phyloP scores from a whole-genome alignment of 371 early-diverging fungal genomes.

The Antonospora locustae region DNA sequence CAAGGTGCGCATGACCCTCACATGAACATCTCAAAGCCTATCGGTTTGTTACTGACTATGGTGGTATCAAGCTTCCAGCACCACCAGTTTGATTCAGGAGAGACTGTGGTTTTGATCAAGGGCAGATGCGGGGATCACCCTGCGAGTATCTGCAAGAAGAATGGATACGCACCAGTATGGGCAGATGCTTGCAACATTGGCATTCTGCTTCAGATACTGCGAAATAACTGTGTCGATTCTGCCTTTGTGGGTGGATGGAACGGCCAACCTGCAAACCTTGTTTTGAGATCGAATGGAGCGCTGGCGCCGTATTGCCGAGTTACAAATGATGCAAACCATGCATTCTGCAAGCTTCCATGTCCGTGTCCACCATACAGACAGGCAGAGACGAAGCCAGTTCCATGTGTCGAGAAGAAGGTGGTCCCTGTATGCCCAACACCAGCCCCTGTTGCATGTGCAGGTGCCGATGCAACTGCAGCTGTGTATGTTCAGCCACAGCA shows the following conservation, averaged over 20 bases:
- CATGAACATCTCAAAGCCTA: too few species aligned
- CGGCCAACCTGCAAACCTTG: constrained; percentile 8
- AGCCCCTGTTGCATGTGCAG: too few species aligned
- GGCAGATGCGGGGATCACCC: constrained; percentile 15
- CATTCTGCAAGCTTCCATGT: constrained; percentile 17
- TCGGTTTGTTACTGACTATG: too few species aligned
- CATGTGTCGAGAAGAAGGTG: neutral
- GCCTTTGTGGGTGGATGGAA: constrained; percentile 32
- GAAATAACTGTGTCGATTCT: neutral
- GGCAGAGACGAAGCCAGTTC: neutral
- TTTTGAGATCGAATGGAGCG: constrained; percentile 26
- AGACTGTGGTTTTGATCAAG: constrained; percentile 5
- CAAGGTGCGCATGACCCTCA: too few species aligned
- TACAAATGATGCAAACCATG: constrained; percentile 19
- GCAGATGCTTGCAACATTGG: constrained; percentile 11
- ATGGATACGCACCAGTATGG: constrained; percentile 6
- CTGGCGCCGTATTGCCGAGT: constrained; percentile 17
- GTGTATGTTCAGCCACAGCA: too few species aligned
- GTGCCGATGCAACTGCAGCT: too few species aligned
- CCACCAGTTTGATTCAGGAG: too few species aligned
- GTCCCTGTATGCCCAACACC: too few species aligned
- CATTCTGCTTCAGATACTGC: constrained; percentile 1
- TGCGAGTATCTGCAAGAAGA: constrained; percentile 4
- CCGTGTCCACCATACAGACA: neutral
- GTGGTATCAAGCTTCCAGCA: too few species aligned